Evolutionary conservation across 768 basidiomycete genomes (phyloP).

Genomic region (Pleurotus tuoliensis): DNA sequence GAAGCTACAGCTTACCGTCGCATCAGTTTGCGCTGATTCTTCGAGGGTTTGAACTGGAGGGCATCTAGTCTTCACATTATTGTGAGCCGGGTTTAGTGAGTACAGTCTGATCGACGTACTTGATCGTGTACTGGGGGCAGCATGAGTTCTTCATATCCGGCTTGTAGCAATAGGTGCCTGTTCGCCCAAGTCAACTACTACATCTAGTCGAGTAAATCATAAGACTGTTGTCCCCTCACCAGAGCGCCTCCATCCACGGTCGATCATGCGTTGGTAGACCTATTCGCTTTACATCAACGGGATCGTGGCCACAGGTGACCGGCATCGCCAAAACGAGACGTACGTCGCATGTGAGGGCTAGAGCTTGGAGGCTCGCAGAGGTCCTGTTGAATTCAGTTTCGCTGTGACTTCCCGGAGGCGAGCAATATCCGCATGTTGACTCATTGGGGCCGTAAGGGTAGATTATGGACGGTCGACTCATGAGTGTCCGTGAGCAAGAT

Average conservation of each 20-base stretch:
- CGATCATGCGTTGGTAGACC: slow-evolving; percentile 81
- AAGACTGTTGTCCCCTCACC: slow-evolving; percentile 28
- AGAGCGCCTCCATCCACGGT: slow-evolving; percentile 82
- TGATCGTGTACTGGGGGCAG: slow-evolving; percentile 95
- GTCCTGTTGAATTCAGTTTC: slow-evolving; percentile 36
- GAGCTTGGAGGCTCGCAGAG: slow-evolving; percentile 45
- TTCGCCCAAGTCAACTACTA: not conserved
- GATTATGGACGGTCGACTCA: slow-evolving; percentile 27
- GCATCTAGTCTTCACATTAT: slow-evolving; percentile 57
- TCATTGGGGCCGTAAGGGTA: slow-evolving; percentile 28
- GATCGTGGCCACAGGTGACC: not conserved
- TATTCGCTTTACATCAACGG: slow-evolving; percentile 21
- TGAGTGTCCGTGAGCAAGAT: not conserved
- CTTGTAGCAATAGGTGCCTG: slow-evolving; percentile 77
- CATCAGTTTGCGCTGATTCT: slow-evolving; percentile 70
- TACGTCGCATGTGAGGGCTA: slow-evolving; percentile 53
- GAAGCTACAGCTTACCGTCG: slow-evolving; percentile 46
- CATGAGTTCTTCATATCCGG: slow-evolving; percentile 80
- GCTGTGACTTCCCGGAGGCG: slow-evolving; percentile 47
- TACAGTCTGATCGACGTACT: slow-evolving; percentile 38
- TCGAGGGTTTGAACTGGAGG: slow-evolving; percentile 60
- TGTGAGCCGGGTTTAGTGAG: not conserved
- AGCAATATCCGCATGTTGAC: slow-evolving; percentile 68
- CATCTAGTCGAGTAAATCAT: no score
- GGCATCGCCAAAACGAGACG: slow-evolving; percentile 6